Percentiles rank a stretch among this genome's conserved stretches.
These are phyloP conservation scores for Croton setiger DNA, from an alignment of 441 rosid genomes.

Conservation along the genomic window DNA sequence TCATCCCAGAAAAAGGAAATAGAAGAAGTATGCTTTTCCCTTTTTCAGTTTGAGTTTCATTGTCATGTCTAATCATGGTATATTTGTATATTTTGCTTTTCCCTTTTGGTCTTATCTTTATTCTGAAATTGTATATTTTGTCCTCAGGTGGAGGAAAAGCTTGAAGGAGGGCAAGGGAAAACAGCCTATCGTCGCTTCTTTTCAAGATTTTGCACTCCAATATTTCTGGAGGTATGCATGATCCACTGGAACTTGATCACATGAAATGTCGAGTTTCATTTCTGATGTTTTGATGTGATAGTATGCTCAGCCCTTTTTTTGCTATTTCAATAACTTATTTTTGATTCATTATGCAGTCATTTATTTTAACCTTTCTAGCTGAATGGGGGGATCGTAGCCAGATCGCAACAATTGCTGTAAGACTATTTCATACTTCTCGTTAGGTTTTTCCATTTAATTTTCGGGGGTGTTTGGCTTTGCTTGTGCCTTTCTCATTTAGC, in stretches of 20 bases:
- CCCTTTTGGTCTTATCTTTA: background rate
- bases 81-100: background rate
- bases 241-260: background rate
- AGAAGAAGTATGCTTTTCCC: slow-evolving; percentile 68
- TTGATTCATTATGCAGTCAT: slow-evolving; percentile 55
- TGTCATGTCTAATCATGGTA: background rate
- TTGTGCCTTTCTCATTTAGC: too few species aligned
- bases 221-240: slow-evolving; percentile 77
- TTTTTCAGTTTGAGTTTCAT: slow-evolving; percentile 7
- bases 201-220: slow-evolving; percentile 96
- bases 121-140: slow-evolving; percentile 15
- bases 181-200: slow-evolving; percentile 72
- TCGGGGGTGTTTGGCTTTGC: too few species aligned
- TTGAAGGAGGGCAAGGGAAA: slow-evolving; percentile 86
- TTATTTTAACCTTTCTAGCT: slow-evolving; percentile 87
- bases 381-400: slow-evolving; percentile 99
- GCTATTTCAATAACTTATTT: slow-evolving; percentile 8
- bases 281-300: background rate
- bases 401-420: slow-evolving; percentile 99
- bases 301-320: background rate
- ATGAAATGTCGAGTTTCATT: background rate
- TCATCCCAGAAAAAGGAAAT: slow-evolving; percentile 90
- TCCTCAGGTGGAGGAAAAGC: slow-evolving; percentile 93
- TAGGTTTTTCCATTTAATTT: background rate
- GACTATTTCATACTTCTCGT: slow-evolving; percentile 21